Conservation (phyloP, 2,329 filamentous ascomycete genomes). For the Epichloe elymi region DNA sequence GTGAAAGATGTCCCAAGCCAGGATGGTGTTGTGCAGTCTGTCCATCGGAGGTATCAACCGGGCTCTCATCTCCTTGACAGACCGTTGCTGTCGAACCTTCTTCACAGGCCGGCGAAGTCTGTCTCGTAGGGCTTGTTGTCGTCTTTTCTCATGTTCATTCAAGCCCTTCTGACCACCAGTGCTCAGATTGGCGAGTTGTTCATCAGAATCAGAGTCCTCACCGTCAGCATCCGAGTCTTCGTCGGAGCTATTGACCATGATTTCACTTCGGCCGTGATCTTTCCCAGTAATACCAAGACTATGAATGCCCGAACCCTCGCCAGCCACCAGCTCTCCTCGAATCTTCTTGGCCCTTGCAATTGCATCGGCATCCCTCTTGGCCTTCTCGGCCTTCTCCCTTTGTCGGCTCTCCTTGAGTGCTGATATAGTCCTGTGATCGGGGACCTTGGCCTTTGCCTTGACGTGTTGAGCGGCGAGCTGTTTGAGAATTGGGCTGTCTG, state of each 20-base stretch:
- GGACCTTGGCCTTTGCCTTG: conserved; percentile 17
- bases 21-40: conserved; percentile 68
- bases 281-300: conserved; percentile 63
- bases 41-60: conserved; percentile 83
- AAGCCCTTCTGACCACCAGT: conserved; percentile 34
- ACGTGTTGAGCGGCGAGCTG: conserved; percentile 28
- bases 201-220: conserved; percentile 39
- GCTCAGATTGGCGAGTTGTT: conserved; percentile 33
- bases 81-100: conserved; percentile 68
- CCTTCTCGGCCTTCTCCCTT: conserved; percentile 61
- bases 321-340: conserved; percentile 28
- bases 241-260: conserved; percentile 81
- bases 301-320: conserved; percentile 66
- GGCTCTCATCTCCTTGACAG: conserved; percentile 86
- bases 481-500: conserved; percentile 35
- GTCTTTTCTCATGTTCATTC: conserved; percentile 32
- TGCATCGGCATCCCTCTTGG: conserved; percentile 56
- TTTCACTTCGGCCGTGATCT: conserved; percentile 69
- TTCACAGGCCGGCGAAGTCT: conserved; percentile 62
- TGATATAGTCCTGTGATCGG: conserved; percentile 24
- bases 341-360: conserved; percentile 52
- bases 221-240: conserved; percentile 60
- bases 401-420: conserved; percentile 58
- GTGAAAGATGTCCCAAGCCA: conserved; percentile 93
- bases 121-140: conserved; percentile 35